Conservation (phyloP, 345 rosid genomes). For the Populus davidiana region DNA sequence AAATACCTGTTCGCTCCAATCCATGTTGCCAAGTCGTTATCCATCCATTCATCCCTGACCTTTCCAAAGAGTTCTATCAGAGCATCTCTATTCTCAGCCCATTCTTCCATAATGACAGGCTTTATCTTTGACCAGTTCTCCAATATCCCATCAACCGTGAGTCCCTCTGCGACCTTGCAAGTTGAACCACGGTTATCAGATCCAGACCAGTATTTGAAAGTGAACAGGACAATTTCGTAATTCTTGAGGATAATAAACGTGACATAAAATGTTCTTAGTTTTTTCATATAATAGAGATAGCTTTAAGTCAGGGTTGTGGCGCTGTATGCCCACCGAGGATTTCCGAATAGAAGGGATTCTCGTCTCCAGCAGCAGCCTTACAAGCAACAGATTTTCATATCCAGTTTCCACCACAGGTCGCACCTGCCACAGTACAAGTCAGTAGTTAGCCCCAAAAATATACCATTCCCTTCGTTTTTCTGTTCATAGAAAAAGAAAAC, state of each 20-base stretch:
- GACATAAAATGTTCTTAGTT: not conserved
- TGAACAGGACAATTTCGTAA: not conserved
- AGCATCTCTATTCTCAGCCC: slow-evolving; percentile 67
- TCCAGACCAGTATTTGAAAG: not conserved
- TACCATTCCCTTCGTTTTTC: not conserved
- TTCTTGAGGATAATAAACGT: not conserved
- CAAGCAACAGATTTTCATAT: slow-evolving; percentile 78
- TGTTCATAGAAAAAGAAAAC: not conserved
- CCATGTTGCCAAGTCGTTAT: slow-evolving; percentile 67
- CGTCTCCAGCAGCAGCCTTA: slow-evolving; percentile 69
- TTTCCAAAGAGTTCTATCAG: slow-evolving; percentile 74
- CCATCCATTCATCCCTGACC: slow-evolving; percentile 92
- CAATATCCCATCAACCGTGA: slow-evolving; percentile 60
- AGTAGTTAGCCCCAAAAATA: slow-evolving; percentile 9
- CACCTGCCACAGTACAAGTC: slow-evolving; percentile 45
- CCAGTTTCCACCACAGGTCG: slow-evolving; percentile 98
- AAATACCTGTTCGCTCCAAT: slow-evolving; percentile 89
- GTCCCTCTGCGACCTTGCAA: slow-evolving; percentile 73
- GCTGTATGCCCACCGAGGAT: slow-evolving; percentile 57
- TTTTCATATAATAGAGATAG: slow-evolving; percentile 4
- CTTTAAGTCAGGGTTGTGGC: not conserved
- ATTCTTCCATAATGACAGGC: slow-evolving; percentile 75
- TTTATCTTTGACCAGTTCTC: slow-evolving; percentile 76
- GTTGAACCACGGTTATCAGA: slow-evolving; percentile 23
- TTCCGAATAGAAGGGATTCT: slow-evolving; percentile 63